A percentile compares a stretch with the other conserved stretches of the same genome.
Evolutionary conservation across 148 eudicot genomes (phyloP).

Genomic region (Spergularia bocconei): DNA sequence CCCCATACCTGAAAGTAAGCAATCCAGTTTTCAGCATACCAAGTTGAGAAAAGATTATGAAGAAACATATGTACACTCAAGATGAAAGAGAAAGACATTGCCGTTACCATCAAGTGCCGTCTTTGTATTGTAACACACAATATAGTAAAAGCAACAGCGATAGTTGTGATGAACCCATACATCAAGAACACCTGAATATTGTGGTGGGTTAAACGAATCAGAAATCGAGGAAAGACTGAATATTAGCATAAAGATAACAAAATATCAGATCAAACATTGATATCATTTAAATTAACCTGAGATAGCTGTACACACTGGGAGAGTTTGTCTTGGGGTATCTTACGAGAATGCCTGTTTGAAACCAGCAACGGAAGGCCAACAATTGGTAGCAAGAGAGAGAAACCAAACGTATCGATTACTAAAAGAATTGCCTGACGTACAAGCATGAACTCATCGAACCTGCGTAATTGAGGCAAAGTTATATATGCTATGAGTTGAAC

Average conservation of each 20-base stretch:
- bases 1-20: conserved; percentile 90
- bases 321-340: conserved; percentile 33
- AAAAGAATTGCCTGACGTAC: conserved; percentile 85
- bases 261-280: neutral
- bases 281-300: conserved; percentile 46
- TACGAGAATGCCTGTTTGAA: conserved; percentile 25
- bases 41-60: neutral
- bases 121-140: conserved; percentile 85
- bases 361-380: conserved; percentile 82
- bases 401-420: conserved; percentile 84
- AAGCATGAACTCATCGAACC: conserved; percentile 91
- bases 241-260: neutral
- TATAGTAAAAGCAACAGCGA: conserved; percentile 51
- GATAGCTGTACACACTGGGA: conserved; percentile 49
- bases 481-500: neutral
- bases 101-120: conserved; percentile 90
- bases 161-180: conserved; percentile 65
- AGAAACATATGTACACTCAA: neutral
- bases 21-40: neutral
- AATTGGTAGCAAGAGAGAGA: conserved; percentile 79
- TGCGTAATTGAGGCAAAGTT: conserved; percentile 29
- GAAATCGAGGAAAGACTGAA: neutral
- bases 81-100: conserved; percentile 16
- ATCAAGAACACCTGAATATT: conserved; percentile 66
- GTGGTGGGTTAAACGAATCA: conserved; percentile 1